Base-by-base conservation (phyloP, 768 basidiomycete species). In the Tremella yokohamensis region DNA sequence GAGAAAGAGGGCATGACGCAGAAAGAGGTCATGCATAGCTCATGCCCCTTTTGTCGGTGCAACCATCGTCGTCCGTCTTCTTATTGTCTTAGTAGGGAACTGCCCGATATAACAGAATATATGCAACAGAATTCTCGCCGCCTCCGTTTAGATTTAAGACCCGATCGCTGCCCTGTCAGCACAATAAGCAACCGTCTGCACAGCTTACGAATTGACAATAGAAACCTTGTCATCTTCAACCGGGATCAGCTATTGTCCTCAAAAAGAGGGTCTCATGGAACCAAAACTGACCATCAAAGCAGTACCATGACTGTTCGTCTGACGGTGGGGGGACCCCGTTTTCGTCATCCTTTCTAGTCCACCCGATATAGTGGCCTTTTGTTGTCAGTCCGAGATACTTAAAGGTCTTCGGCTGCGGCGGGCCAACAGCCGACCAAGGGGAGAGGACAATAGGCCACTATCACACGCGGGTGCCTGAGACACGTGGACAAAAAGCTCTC, bases 61-160 rank as follows among this genome's bases (percentile, higher is more conserved):
- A n/a, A n/a, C n/a, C n/a, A n/a, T n/a, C n/a, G n/a, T n/a, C n/a
- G n/a, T n/a, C n/a, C n/a, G n/a, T n/a, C n/a, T 38, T 42, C 8
- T 44, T 26, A 34, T 55, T 45, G 22, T 55, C 44, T 45, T 42
- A 19, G 2, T 13, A 26, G 16, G 25, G 25, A n/a, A 63, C 61
- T 24, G 49, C 64, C 70, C 68, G 44, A 44, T 94, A 94, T 69
- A 96, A 78, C 70, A 96, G 76, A 65, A 96, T 88, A 78, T 94
- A 93, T 39, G 91, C 90, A 39, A 85, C 83, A 55, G 88, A 87
- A 76, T 92, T 90, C 79, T 93, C 88, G 3, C 79, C 93, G 60
- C 94, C 94, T 4, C 94, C 94, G 62, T 93, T 91, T 34, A 52
- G 22, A 18, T 34, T 34, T 26, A 82, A 70, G 58, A 99, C 79